Base-by-base conservation (phyloP, 2,329 filamentous ascomycete genomes). In the Incumbomyces delicatus region DNA sequence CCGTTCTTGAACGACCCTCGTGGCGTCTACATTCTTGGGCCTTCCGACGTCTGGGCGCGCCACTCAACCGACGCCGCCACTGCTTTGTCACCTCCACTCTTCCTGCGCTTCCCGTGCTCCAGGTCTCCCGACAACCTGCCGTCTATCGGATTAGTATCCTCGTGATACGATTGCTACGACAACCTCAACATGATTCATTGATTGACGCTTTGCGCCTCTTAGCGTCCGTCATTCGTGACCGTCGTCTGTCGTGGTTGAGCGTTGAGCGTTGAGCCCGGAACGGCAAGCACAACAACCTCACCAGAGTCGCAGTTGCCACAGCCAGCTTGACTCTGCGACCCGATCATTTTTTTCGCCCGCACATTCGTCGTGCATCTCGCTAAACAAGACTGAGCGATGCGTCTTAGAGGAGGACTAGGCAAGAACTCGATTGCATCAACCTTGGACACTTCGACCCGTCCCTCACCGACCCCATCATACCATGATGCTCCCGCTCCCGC, bases 401-500 rank as follows among this genome's bases (percentile, higher is more conserved):
- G 34, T 30, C 29, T 29, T 14, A 38, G 33, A 45, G 13, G 20
- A 14, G 14, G 17, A 38, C 20, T 31, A 30, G 18, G 22, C 27
- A 17, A 31, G 37, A 20, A 13, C 33, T 8, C 41, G 14, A 18
- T 8, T 20, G 8, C 34, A 17, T 44, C 41, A 18, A 45, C 32
- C n/a, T 35, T 45, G 36, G 42, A 17, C 39, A 48, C 46, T 20
- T 37, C 46, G 7, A 18, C 29, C 39, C 38, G 22, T 10, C 30
- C n/a, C 30, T 4, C 39, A 37, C 33, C 38, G 32, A 42, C 46
- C 38, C 43, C 38, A 37, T 29, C 34, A 12, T 14, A 48, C 5
- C 27, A 35, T 42, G 17, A 32, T 20, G 18, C 13, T 20, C n/a
- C 38, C 11, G 20, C 33, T 1, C 18, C 30, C 4, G 13, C 33